A percentile compares a stretch with the other conserved stretches of the same genome.
These are phyloP conservation scores for Dacryopinax primogenitus DNA, from an alignment of 768 basidiomycete species.

Conservation along the genomic window DNA sequence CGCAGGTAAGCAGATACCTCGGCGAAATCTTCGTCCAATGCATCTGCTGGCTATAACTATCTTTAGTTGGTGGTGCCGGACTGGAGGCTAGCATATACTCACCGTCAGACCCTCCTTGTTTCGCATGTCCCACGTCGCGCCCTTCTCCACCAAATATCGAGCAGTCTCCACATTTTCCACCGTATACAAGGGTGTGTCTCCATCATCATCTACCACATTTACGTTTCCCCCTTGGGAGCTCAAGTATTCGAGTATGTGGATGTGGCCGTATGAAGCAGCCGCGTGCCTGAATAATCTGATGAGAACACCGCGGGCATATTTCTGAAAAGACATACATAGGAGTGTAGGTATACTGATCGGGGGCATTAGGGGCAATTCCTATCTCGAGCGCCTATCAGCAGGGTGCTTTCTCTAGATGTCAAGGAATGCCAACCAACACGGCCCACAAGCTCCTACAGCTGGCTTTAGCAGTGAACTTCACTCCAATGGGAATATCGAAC, in stretches of 20 bases:
- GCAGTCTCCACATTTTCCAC: slow-evolving; percentile 74
- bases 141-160: slow-evolving; percentile 61
- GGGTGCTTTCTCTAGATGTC: neutral
- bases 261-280: slow-evolving; percentile 81
- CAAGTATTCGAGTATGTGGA: slow-evolving; percentile 63
- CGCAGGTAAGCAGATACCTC: slow-evolving; percentile 51
- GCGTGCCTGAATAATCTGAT: slow-evolving; percentile 54
- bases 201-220: slow-evolving; percentile 72
- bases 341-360: slow-evolving; percentile 64
- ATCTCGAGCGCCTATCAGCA: slow-evolving; percentile 6
- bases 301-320: slow-evolving; percentile 12
- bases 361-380: slow-evolving; percentile 52
- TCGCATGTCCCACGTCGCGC: slow-evolving; percentile 47
- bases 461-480: neutral
- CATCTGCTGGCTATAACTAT: slow-evolving; percentile 46
- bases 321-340: slow-evolving; percentile 44
- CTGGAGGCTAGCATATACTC: slow-evolving; percentile 20
- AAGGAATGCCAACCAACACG: neutral
- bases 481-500: slow-evolving; percentile 28
- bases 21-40: slow-evolving; percentile 59
- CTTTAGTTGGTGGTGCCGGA: neutral
- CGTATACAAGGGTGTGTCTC: slow-evolving; percentile 84
- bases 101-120: slow-evolving; percentile 71
- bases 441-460: slow-evolving; percentile 45
- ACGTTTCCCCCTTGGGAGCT: slow-evolving; percentile 71